Percentiles rank a stretch among this genome's conserved stretches.
Evolutionary conservation across 352 stramenopile genomes (phyloP).

Genomic region (Globisporangium barbulae): DNA sequence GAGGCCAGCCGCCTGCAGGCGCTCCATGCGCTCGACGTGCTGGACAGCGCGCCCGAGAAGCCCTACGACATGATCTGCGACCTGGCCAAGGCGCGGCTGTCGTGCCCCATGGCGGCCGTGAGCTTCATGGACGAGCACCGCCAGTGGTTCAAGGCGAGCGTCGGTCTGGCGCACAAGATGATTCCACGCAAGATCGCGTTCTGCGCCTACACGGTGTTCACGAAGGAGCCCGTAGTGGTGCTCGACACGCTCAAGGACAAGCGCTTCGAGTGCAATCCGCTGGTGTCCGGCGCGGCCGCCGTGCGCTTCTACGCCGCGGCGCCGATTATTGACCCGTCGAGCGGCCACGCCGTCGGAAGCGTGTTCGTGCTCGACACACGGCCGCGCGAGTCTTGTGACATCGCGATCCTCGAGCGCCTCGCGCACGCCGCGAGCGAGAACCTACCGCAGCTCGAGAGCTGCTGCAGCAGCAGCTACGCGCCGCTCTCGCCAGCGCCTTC

Average conservation of each 20-base stretch:
- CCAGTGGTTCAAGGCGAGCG: conserved; percentile 81
- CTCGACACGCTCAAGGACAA: conserved; percentile 87
- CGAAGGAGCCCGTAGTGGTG: conserved; percentile 69
- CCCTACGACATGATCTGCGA: conserved; percentile 79
- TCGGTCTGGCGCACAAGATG: conserved; percentile 64
- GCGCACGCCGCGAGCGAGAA: conserved; percentile 59
- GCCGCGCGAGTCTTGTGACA: conserved; percentile 62
- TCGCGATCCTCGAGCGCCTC: conserved; percentile 66
- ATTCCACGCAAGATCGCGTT: conserved; percentile 81
- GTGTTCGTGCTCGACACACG: conserved; percentile 85
- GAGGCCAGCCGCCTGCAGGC: conserved; percentile 53
- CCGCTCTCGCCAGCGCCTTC: conserved; percentile 16
- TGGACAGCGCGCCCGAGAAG: conserved; percentile 60
- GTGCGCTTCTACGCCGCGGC: conserved; percentile 94
- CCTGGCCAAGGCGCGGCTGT: conserved; percentile 56
- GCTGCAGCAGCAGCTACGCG: conserved; percentile 12
- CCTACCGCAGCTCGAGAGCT: conserved; percentile 22
- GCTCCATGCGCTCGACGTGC: conserved; percentile 47
- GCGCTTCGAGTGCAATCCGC: conserved; percentile 85
- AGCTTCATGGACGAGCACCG: conserved; percentile 75
- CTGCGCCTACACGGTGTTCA: conserved; percentile 63
- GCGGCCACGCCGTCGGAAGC: conserved; percentile 57
- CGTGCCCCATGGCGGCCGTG: conserved; percentile 74
- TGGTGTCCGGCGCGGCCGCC: conserved; percentile 84
- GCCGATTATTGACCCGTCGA: conserved; percentile 59